Base-by-base conservation (phyloP, 805 yeast genomes). In the Suhomyces sp. region DNA sequence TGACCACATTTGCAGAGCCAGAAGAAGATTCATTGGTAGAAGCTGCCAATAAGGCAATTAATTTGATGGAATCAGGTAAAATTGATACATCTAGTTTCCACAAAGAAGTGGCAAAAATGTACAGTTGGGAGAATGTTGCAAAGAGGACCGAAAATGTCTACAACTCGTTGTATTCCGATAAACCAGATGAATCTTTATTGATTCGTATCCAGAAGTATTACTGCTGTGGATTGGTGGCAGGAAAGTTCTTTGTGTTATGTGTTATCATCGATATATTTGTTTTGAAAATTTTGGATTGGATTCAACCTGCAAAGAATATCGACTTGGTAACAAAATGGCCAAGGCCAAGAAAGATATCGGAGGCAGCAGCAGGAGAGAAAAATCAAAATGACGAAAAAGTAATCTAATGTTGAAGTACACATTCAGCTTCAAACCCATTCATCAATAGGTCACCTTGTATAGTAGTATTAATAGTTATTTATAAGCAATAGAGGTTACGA, bases 111-210 rank as follows among this genome's bases (percentile, higher is more conserved):
- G 74, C 76, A 21, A 58, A 68, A 22, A 87, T 93, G 93, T 93
- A 93, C 58, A 85, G 87, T 50, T 93, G 99, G 99, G 68, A 65
- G 37, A 84, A 90, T 51, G 84, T 93, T 14, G 98, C 98, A 0
- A 62, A 63, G 31, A 66, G 98, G 29, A 93, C 98, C 0, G 95
- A 87, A 48, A 65, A 63, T 12, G 96, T 93, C 4, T 93, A 93
- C 60, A 68, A 79, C 31, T 61, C 74, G 2, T 50, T 68, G 21
- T 68, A 71, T 28, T 53, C 67, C 6, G 44, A 52, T 1, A 59
- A 64, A 12, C 39, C 63, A n/a, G 68, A 76, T 30, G 77, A 75
- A 42, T 73, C 81, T 0, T 62, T 86, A 41, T 46, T 81, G 6
- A 70, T 68, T 19, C 70, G 91, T 47, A 58, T 91, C 22, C 71